Base-by-base conservation (phyloP, 2,329 filamentous ascomycete genomes). In the Domatiomyces catenatus region DNA sequence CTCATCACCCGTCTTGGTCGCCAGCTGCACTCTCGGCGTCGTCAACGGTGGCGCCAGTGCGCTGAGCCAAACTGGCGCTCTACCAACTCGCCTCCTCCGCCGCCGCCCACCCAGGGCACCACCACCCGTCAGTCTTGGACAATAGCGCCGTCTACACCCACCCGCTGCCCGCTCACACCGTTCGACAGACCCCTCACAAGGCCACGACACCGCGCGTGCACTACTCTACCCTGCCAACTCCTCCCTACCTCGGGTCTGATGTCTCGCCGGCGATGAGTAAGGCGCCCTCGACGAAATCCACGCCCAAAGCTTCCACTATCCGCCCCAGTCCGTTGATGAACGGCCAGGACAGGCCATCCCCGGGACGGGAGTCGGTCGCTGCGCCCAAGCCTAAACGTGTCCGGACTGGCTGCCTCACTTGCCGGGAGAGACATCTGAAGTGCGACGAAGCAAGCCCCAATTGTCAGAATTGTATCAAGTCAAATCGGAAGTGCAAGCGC, bases 321-420 rank as follows among this genome's bases (percentile, higher is more conserved):
- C 53, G 55, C 42, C 52, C 54, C 48, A 60, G 55, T 44, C 32
- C 32, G 7, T 39, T 39, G 32, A 39, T 39, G 32, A 39, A 15
- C 32, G 32, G 12, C 32, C 52, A 52, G 28, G 39, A 50, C n/a
- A 58, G 52, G 24, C 18, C 48, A 47, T 39, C 32, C 32, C 32
- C 32, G 10, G 32, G 32, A 39, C 32, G 32, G 32, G 52, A 52
- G 17, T 48, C 48, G 43, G 47, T 47, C 36, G 49, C 49, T n/a
- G 43, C 53, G 18, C 42, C 58, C 26, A 90, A 89, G 65, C 81
- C 86, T n/a, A 90, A 83, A 68, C 76, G 89, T 56, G 87, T 93
- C 17, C 80, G 90, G 46, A 95, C 89, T 2, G 89, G 89, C 39
- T 95, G 89, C 64, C 70, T 94, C 57, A 95, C 89, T 2, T 95